Percentiles rank a stretch among this genome's conserved stretches.
Conservation (phyloP, 495 filamentous ascomycete species). For the Aeminium ludgeri region DNA sequence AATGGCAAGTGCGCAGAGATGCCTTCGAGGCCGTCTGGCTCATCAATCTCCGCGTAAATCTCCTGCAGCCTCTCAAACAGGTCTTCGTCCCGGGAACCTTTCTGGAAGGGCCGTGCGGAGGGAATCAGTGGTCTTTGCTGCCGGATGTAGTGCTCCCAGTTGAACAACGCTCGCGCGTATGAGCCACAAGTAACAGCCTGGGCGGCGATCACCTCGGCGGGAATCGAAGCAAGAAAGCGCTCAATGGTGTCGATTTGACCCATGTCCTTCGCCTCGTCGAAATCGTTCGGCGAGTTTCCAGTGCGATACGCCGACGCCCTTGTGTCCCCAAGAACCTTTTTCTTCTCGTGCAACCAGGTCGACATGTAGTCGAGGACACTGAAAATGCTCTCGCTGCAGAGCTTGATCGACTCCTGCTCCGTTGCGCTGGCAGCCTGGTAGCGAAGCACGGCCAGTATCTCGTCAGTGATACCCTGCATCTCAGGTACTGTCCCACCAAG, state of each 20-base stretch:
- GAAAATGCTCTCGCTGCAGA: constrained; percentile 83
- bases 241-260: constrained; percentile 46
- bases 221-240: constrained; percentile 48
- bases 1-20: constrained; percentile 71
- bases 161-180: constrained; percentile 77
- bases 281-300: constrained; percentile 18
- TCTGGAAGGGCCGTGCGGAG: constrained; percentile 24
- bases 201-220: constrained; percentile 66
- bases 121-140: constrained; percentile 25
- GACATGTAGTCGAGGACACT: constrained; percentile 79
- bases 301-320: constrained; percentile 18
- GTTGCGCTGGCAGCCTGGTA: constrained; percentile 32
- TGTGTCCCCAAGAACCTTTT: constrained; percentile 32
- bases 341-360: constrained; percentile 72
- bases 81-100: constrained; percentile 19
- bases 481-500: constrained; percentile 50
- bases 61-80: constrained; percentile 67
- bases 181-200: constrained; percentile 84
- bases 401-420: constrained; percentile 51
- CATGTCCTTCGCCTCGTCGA: constrained; percentile 23
- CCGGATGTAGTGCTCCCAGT: constrained; percentile 83
- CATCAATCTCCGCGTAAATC: constrained; percentile 92
- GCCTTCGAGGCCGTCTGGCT: constrained; percentile 90
- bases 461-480: constrained; percentile 46
- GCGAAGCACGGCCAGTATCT: constrained; percentile 52